Conservation (phyloP, 2,329 filamentous ascomycete genomes). For the Fusarium kyushuense region DNA sequence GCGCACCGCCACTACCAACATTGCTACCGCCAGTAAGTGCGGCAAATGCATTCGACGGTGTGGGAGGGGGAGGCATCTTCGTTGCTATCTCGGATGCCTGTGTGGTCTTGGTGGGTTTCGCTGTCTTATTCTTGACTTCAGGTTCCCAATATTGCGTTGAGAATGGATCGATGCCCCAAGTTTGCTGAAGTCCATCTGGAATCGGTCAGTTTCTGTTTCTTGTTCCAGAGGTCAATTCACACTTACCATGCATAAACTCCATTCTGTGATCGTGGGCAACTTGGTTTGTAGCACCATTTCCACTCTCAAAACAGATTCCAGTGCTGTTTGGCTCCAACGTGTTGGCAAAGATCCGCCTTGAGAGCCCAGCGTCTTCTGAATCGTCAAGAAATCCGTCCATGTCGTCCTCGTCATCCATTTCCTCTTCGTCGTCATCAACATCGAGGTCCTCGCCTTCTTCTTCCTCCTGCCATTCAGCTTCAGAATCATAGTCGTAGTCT, state of each 20-base stretch:
- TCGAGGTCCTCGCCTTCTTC: constrained; percentile 76
- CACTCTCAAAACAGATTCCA: constrained; percentile 86
- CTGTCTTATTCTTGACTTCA: constrained; percentile 51
- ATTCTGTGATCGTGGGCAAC: constrained; percentile 74
- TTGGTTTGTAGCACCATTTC: constrained; percentile 59
- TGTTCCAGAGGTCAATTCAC: background rate
- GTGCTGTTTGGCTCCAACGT: constrained; percentile 81
- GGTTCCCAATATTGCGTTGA: constrained; percentile 82
- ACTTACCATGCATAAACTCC: constrained; percentile 78
- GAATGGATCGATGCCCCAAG: constrained; percentile 80
- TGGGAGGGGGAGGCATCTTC: constrained; percentile 52
- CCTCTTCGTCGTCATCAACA: constrained; percentile 76
- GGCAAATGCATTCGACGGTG: constrained; percentile 54
- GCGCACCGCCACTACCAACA: constrained; percentile 31
- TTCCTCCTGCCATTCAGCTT: constrained; percentile 88
- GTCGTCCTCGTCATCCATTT: constrained; percentile 80
- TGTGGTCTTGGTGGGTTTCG: constrained; percentile 25
- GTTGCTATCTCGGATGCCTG: constrained; percentile 27
- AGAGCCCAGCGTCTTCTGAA: constrained; percentile 74
- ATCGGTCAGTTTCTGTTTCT: constrained; percentile 33
- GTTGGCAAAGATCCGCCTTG: constrained; percentile 70
- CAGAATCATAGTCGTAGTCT: constrained; percentile 87
- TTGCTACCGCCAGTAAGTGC: constrained; percentile 46
- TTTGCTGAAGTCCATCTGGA: constrained; percentile 63
- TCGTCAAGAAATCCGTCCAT: constrained; percentile 93